Percentiles rank a stretch among this genome's conserved stretches.
Conservation (phyloP, 2,329 filamentous ascomycete species). For the Xylariaceae sp. region DNA sequence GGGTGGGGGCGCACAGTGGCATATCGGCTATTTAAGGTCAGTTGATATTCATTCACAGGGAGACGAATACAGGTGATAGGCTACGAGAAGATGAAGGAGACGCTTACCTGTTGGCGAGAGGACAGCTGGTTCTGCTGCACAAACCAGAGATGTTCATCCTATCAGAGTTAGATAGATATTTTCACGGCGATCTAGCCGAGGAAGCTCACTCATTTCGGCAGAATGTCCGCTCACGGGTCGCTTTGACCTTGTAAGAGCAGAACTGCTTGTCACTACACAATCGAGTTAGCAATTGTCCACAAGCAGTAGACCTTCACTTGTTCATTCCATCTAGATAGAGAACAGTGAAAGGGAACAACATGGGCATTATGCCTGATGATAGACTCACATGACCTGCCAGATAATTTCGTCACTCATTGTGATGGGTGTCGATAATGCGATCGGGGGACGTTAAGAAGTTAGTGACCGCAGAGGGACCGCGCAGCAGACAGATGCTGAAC, state of each 20-base stretch:
- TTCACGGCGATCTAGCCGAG: neutral
- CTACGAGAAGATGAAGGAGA: neutral
- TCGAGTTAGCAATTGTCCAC: slow-evolving; percentile 6
- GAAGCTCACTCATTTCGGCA: slow-evolving; percentile 70
- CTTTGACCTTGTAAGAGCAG: slow-evolving; percentile 57
- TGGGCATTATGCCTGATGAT: neutral
- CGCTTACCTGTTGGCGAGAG: slow-evolving; percentile 30
- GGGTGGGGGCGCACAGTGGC: slow-evolving; percentile 19
- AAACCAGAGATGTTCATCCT: slow-evolving; percentile 63
- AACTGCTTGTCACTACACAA: slow-evolving; percentile 62
- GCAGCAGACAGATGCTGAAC: neutral
- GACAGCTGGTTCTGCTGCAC: slow-evolving; percentile 53
- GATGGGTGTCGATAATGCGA: slow-evolving; percentile 20
- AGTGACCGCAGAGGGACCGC: no score
- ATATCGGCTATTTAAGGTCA: slow-evolving; percentile 17
- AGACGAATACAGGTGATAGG: neutral
- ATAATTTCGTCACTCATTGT: slow-evolving; percentile 96
- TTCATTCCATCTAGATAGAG: neutral
- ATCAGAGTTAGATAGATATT: slow-evolving; percentile 1
- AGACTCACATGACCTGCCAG: slow-evolving; percentile 72
- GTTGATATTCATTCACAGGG: neutral
- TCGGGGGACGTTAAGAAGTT: neutral
- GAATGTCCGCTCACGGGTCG: slow-evolving; percentile 83
- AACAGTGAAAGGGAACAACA: neutral
- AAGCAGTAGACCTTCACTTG: neutral